Conservation (phyloP, 2,329 filamentous ascomycete species). For the Albifimbria verrucaria region DNA sequence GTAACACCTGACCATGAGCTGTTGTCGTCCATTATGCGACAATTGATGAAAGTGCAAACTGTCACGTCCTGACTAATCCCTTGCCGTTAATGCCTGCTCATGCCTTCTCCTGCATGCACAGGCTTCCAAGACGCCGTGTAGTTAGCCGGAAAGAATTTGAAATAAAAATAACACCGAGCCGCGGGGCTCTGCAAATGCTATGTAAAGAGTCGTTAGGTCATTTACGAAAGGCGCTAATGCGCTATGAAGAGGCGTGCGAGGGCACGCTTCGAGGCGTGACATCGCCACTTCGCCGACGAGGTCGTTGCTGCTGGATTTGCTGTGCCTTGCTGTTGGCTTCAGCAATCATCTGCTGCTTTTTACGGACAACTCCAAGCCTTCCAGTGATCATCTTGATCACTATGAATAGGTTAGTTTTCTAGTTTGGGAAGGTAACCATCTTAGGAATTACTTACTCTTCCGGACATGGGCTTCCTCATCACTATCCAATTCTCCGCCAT, state of each 20-base stretch:
- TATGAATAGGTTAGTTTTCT: slow-evolving; percentile 26
- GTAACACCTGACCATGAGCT: background rate
- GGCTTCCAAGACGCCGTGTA: background rate
- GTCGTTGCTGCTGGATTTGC: slow-evolving; percentile 28
- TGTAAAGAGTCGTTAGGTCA: slow-evolving; percentile 9
- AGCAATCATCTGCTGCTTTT: slow-evolving; percentile 60
- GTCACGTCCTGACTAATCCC: too few species aligned
- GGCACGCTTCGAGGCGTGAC: slow-evolving; percentile 53
- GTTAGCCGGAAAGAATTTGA: background rate
- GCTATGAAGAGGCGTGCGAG: slow-evolving; percentile 38
- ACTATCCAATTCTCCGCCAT: slow-evolving; percentile 50
- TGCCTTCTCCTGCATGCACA: too few species aligned
- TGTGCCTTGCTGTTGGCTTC: slow-evolving; percentile 50
- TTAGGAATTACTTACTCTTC: slow-evolving; percentile 55
- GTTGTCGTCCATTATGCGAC: background rate
- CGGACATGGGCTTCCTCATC: slow-evolving; percentile 72
- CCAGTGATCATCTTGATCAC: slow-evolving; percentile 61
- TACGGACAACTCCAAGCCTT: slow-evolving; percentile 54
- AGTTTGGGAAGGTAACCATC: background rate
- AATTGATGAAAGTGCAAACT: too few species aligned
- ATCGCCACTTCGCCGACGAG: slow-evolving; percentile 53
- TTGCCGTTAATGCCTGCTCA: too few species aligned
- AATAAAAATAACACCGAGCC: background rate
- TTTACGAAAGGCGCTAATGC: slow-evolving; percentile 8
- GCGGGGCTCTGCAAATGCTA: slow-evolving; percentile 1